A percentile compares a stretch with the other conserved stretches of the same genome.
Conservation (phyloP, 176 grass and related monocot genomes). For the Musa itinerans region DNA sequence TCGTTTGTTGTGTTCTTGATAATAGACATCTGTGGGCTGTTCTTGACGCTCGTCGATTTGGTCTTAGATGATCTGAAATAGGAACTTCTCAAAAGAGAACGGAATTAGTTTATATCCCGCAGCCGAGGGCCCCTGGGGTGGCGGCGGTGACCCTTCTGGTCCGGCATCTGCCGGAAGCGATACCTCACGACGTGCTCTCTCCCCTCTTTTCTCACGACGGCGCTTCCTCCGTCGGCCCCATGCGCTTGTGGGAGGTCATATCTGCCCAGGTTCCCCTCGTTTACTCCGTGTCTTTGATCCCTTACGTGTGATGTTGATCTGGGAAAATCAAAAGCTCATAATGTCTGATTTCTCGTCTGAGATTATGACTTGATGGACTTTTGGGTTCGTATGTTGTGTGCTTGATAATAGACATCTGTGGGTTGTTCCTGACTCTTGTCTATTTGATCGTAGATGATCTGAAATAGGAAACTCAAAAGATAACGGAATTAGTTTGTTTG, state of each 20-base stretch:
- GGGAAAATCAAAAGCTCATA: not conserved
- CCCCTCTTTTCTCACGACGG: slow-evolving; percentile 83
- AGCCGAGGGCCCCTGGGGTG: not conserved
- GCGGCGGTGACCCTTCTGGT: slow-evolving; percentile 57
- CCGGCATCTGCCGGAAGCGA: slow-evolving; percentile 77
- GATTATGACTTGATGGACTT: too few species aligned
- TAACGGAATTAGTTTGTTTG: not conserved
- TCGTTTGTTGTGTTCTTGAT: not conserved
- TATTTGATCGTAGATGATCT: not conserved
- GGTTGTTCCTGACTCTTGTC: not conserved
- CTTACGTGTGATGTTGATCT: not conserved
- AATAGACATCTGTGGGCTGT: not conserved
- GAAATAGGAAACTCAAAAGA: not conserved
- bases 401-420: not conserved
- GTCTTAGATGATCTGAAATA: not conserved
- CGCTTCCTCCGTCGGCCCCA: slow-evolving; percentile 49
- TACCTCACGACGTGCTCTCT: slow-evolving; percentile 62
- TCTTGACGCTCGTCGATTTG: not conserved
- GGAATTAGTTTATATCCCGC: not conserved
- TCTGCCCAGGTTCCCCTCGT: not conserved
- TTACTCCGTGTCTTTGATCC: not conserved
- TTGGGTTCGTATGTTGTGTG: too few species aligned
- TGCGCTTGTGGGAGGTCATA: slow-evolving; percentile 67
- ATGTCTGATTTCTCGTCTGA: not conserved
- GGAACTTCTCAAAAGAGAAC: not conserved